Base-by-base conservation (phyloP, 768 basidiomycete genomes). In the Melanogaster broomeanus region DNA sequence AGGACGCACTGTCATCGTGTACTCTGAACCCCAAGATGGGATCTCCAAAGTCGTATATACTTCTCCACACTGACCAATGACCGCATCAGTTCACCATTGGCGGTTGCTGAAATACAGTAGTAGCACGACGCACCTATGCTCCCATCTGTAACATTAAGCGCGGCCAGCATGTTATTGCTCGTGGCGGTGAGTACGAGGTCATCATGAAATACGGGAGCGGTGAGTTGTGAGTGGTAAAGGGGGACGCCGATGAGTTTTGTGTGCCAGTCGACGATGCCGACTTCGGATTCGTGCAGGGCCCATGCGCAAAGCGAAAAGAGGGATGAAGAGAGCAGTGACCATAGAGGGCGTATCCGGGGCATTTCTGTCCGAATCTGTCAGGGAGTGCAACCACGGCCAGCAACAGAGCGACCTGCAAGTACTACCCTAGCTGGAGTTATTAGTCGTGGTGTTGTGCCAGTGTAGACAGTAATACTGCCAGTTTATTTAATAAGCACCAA, bases 211-310 rank as follows among this genome's bases (percentile, higher is more conserved):
- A 75, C 66, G 0, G 93, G 92, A 6, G 85, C 74, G 1, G 79
- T 80, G 16, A 75, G 61, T 0, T 59, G 64, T 3, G 82, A 75
- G 9, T 75, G 71, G 30, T 77, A 67, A 4, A 85, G 74, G 1
- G 92, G 90, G 4, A 87, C 78, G 15, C 94, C 94, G 49, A 92
- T 73, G 25, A 88, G 78, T 13, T 77, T 69, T 59, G 83, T 88
- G 69, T 97, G 80, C 94, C 94, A 98, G 74, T 96, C 93, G 40
- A 94, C 78, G 39, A 88, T 72, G 39, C 90, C 90, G 48, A 83
- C 88, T 50, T 93, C 88, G 21, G 85, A 80, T 61, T 88, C 79
- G 53, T 89, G 85, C 30, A 88, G 69, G 24, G 85, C 85, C 51
- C 63, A 69, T 22, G 71, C 67, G 34, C 64, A 43, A 22, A 70